Conservation (phyloP, 1,284 basidiomycete genomes). For the Leccinum cinnamomeum region DNA sequence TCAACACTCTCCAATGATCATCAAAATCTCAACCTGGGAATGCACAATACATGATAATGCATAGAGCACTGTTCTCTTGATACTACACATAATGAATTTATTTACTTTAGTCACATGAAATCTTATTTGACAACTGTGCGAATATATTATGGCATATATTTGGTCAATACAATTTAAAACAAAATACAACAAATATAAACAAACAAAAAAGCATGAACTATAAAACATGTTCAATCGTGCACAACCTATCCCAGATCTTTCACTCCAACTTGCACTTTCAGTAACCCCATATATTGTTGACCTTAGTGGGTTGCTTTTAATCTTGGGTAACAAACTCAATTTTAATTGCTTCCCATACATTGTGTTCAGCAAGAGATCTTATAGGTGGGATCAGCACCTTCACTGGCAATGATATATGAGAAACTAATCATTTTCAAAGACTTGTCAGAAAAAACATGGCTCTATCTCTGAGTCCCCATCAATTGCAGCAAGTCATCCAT, state of each 20-base stretch:
- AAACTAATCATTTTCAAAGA: not conserved
- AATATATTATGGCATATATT: not conserved
- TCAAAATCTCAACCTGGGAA: too few relatives aligned
- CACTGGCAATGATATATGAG: not conserved
- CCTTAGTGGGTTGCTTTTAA: not conserved
- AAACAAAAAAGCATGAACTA: not conserved
- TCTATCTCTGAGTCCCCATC: constrained; percentile 18
- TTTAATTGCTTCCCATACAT: not conserved
- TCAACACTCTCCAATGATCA: too few relatives aligned
- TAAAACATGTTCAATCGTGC: not conserved
- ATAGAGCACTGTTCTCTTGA: too few relatives aligned
- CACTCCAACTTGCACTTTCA: not conserved
- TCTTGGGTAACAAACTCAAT: not conserved
- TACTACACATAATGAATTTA: not conserved
- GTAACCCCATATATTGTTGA: not conserved
- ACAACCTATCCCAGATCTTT: not conserved
- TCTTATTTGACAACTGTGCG: not conserved
- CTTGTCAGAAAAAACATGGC: constrained; percentile 11
- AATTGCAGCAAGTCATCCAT: constrained; percentile 9
- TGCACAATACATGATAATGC: too few relatives aligned
- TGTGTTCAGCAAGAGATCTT: not conserved
- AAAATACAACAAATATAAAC: not conserved
- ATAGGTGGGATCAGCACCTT: not conserved
- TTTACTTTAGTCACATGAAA: not conserved
- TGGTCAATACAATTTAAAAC: not conserved